These are phyloP conservation scores for Lavandula angustifolia DNA, from an alignment of 257 asterid species.

Conservation along the genomic window DNA sequence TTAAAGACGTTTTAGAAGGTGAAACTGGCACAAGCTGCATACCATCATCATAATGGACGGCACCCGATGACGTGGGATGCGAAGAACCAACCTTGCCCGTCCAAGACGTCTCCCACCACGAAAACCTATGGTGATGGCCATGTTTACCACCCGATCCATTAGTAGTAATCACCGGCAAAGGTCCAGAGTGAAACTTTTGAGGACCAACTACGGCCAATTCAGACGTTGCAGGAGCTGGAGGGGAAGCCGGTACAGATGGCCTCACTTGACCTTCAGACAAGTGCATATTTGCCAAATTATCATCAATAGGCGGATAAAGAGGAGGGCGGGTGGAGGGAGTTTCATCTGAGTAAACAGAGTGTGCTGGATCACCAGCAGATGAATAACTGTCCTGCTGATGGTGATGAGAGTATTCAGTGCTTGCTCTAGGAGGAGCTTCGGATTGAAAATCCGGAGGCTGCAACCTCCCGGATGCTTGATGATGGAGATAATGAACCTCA, in stretches of 20 bases:
- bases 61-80: slow-evolving; percentile 30
- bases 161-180: slow-evolving; percentile 42
- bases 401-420: slow-evolving; percentile 33
- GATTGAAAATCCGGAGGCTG: slow-evolving; percentile 47
- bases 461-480: slow-evolving; percentile 47
- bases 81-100: slow-evolving; percentile 29
- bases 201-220: slow-evolving; percentile 29
- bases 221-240: slow-evolving; percentile 51
- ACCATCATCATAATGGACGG: slow-evolving; percentile 35
- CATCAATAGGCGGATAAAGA: slow-evolving; percentile 70
- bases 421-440: slow-evolving; percentile 41
- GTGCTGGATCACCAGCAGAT: slow-evolving; percentile 38
- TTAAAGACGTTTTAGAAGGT: slow-evolving; percentile 58
- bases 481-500: slow-evolving; percentile 46
- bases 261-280: slow-evolving; percentile 45
- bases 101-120: slow-evolving; percentile 54
- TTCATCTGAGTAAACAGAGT: slow-evolving; percentile 40
- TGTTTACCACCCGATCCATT: slow-evolving; percentile 44
- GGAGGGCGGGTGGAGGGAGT: slow-evolving; percentile 44
- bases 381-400: slow-evolving; percentile 47
- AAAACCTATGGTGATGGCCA: slow-evolving; percentile 53
- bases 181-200: slow-evolving; percentile 60
- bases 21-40: slow-evolving; percentile 67
- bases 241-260: slow-evolving; percentile 52
- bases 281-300: slow-evolving; percentile 53